Percentiles rank a stretch among this genome's conserved stretches.
phyloP scores from a whole-genome alignment of 2,329 filamentous ascomycete genomes.

The Aschersonia sp. region DNA sequence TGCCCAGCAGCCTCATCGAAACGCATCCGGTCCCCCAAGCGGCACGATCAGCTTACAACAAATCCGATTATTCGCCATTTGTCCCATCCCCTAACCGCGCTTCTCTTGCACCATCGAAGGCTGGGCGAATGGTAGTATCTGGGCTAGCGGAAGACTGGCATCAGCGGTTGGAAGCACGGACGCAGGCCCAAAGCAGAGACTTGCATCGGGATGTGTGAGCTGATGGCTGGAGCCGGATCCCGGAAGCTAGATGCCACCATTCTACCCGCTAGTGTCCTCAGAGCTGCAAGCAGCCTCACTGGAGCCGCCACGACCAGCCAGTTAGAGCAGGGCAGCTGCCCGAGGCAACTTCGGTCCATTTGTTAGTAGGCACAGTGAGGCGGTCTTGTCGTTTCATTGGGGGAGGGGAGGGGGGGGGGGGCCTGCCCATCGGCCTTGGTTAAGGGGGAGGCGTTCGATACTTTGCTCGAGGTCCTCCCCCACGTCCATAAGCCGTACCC shows the following conservation, averaged over 20 bases:
- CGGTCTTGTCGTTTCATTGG: background rate
- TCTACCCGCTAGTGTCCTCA: background rate
- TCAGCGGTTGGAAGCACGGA: background rate
- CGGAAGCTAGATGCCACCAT: slow-evolving; percentile 2
- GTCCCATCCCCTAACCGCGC: background rate
- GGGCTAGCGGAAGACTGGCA: background rate
- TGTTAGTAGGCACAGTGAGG: background rate
- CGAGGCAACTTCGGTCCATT: too few species aligned
- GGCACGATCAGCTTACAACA: background rate
- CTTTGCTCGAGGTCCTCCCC: background rate
- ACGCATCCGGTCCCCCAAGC: background rate
- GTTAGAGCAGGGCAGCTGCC: background rate
- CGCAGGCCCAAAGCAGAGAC: slow-evolving; percentile 5
- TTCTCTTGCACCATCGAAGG: background rate
- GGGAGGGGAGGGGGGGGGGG: too few species aligned
- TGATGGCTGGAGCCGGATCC: slow-evolving; percentile 8
- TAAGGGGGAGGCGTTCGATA: background rate
- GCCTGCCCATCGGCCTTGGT: background rate
- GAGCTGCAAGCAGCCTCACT: slow-evolving; percentile 6
- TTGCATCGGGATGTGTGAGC: slow-evolving; percentile 7
- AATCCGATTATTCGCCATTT: background rate
- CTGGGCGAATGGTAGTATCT: background rate
- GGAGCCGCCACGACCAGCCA: slow-evolving; percentile 2
- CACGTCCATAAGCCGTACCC: background rate
- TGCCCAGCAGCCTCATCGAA: background rate